phyloP scores from a whole-genome alignment of 768 basidiomycete genomes.

The Amanita muscaria region DNA sequence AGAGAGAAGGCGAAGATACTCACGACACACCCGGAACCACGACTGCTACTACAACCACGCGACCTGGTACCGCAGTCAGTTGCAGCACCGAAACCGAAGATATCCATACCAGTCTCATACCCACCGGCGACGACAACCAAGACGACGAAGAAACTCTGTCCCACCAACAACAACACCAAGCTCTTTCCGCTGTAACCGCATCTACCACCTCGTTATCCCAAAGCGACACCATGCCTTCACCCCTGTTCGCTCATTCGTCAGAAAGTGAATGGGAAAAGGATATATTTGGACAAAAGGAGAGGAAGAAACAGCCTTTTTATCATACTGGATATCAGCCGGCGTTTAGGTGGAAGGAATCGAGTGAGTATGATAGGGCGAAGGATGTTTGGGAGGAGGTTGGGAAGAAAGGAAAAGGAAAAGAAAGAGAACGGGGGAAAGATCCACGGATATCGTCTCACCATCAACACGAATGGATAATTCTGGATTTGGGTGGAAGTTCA shows the following conservation, averaged over 20 bases:
- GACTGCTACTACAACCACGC: too few species aligned
- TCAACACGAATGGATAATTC: constrained; percentile 24
- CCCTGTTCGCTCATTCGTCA: constrained; percentile 29
- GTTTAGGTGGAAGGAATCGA: constrained; percentile 21
- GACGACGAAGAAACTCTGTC: too few species aligned
- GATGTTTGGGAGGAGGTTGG: constrained; percentile 7
- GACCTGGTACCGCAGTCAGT: too few species aligned
- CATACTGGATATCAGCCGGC: constrained; percentile 13
- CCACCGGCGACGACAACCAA: too few species aligned
- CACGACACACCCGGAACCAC: too few species aligned
- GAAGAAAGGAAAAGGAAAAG: constrained; percentile 9
- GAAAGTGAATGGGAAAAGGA: constrained; percentile 16
- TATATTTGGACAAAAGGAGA: constrained; percentile 2
- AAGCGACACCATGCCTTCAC: constrained; percentile 27
- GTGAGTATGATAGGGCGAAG: not conserved
- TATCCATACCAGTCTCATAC: too few species aligned
- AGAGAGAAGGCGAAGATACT: too few species aligned
- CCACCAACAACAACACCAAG: not conserved
- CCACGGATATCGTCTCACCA: not conserved
- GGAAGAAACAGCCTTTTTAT: constrained; percentile 4
- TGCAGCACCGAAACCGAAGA: too few species aligned
- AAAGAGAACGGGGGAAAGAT: constrained; percentile 13
- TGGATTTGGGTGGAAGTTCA: constrained; percentile 29
- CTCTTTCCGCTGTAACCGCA: not conserved
- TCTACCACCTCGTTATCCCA: not conserved